These are phyloP conservation scores for Rhododendron simsii DNA, from an alignment of 148 eudicot species.

Conservation along the genomic window DNA sequence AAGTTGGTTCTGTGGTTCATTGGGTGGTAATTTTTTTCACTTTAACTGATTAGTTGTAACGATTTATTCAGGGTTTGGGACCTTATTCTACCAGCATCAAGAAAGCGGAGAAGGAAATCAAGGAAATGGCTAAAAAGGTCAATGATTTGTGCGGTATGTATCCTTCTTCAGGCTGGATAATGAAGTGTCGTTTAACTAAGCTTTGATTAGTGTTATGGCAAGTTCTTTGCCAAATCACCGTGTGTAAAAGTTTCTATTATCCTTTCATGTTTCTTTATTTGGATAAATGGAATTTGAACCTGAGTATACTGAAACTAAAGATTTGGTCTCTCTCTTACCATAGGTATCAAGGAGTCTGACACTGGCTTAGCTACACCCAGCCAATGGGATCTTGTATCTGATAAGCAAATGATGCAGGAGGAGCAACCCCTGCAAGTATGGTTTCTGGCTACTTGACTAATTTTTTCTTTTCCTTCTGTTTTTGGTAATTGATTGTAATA, in stretches of 20 bases:
- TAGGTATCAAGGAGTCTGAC: slow-evolving; percentile 97
- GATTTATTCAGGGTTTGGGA: slow-evolving; percentile 64
- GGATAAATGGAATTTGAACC: not conserved
- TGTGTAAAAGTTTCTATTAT: not conserved
- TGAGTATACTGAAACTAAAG: not conserved
- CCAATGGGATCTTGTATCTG: slow-evolving; percentile 98
- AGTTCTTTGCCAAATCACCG: not conserved
- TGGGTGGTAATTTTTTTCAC: not conserved
- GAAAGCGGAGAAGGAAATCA: slow-evolving; percentile 72
- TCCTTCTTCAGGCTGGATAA: not conserved
- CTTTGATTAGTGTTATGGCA: not conserved
- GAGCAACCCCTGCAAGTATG: slow-evolving; percentile 97
- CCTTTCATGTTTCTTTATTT: not conserved
- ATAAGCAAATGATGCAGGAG: slow-evolving; percentile 99
- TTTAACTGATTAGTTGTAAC: not conserved
- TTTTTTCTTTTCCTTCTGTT: not conserved
- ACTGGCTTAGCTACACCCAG: slow-evolving; percentile 97
- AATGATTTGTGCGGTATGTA: slow-evolving; percentile 81
- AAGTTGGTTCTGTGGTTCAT: not conserved
- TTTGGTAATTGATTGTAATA: not conserved
- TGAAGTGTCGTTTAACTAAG: not conserved
- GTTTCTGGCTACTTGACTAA: not conserved
- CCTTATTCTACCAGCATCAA: slow-evolving; percentile 75
- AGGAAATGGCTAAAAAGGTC: slow-evolving; percentile 84
- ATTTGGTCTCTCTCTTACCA: slow-evolving; percentile 3